Conservation (phyloP, 2,329 filamentous ascomycete species). For the Aspergillus sp. region DNA sequence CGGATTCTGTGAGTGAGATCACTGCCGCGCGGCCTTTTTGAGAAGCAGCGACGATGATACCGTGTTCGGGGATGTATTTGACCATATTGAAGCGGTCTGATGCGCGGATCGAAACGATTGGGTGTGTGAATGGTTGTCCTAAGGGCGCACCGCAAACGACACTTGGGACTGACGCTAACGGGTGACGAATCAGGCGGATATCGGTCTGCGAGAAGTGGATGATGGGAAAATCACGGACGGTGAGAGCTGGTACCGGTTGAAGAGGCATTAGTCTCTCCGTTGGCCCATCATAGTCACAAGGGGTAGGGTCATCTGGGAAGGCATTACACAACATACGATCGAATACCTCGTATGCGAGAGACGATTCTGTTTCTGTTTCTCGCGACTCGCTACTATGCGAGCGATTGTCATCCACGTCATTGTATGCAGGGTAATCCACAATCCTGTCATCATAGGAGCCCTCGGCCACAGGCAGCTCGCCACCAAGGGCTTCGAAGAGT, state of each 20-base stretch:
- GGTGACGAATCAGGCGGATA: slow-evolving; percentile 31
- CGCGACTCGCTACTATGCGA: slow-evolving; percentile 12
- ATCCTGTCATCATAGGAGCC: slow-evolving; percentile 12
- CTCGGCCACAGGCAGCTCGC: slow-evolving; percentile 12
- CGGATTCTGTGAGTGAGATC: slow-evolving; percentile 43
- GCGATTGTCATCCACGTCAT: slow-evolving; percentile 8
- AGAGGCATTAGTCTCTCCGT: slow-evolving; percentile 4
- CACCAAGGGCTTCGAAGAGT: slow-evolving; percentile 17
- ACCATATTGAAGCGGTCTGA: slow-evolving; percentile 53
- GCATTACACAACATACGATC: slow-evolving; percentile 12
- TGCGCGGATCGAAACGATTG: slow-evolving; percentile 15
- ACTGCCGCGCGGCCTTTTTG: slow-evolving; percentile 53
- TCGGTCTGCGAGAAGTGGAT: slow-evolving; percentile 37
- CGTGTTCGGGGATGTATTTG: slow-evolving; percentile 52
- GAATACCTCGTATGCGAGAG: slow-evolving; percentile 9
- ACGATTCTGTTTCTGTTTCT: slow-evolving; percentile 2
- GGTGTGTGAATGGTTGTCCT: slow-evolving; percentile 20
- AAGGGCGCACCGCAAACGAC: slow-evolving; percentile 26
- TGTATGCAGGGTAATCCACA: slow-evolving; percentile 9
- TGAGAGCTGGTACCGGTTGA: slow-evolving; percentile 10
- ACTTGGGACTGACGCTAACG: slow-evolving; percentile 23
- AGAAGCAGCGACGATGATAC: slow-evolving; percentile 51
- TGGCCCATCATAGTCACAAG: not conserved
- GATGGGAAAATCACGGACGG: slow-evolving; percentile 30
- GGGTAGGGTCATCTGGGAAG: slow-evolving; percentile 3